Conservation (phyloP, 192 early-diverging fungal species). For the Linnemannia elongata region DNA sequence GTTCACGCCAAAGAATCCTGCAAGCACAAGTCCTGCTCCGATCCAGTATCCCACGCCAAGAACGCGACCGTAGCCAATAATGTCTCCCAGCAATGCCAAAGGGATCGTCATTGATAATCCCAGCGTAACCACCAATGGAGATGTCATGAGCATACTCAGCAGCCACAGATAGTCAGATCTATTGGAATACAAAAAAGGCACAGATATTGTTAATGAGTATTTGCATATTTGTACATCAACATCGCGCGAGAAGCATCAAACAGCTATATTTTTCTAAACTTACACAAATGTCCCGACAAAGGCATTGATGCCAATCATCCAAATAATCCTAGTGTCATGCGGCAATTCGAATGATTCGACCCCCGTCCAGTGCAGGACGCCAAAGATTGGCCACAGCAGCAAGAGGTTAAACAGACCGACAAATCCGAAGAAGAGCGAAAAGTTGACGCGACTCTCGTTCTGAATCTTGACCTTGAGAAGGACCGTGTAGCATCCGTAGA, state of each 20-base stretch:
- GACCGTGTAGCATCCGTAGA: slow-evolving; percentile 84
- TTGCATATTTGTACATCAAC: neutral
- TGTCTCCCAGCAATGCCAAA: slow-evolving; percentile 68
- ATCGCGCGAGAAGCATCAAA: neutral
- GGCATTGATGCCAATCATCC: slow-evolving; percentile 79
- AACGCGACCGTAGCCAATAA: slow-evolving; percentile 71
- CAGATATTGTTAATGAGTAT: neutral
- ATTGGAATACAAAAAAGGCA: neutral
- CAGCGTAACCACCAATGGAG: slow-evolving; percentile 83
- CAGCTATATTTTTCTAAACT: neutral
- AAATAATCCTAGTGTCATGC: slow-evolving; percentile 61
- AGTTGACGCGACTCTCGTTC: slow-evolving; percentile 76
- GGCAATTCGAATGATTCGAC: slow-evolving; percentile 79
- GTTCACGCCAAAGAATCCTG: slow-evolving; percentile 80
- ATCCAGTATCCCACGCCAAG: slow-evolving; percentile 70
- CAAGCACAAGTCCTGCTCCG: slow-evolving; percentile 75
- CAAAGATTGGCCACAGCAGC: slow-evolving; percentile 77
- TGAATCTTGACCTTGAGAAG: slow-evolving; percentile 78
- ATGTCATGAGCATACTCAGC: slow-evolving; percentile 82
- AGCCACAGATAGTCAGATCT: slow-evolving; percentile 89
- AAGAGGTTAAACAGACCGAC: slow-evolving; percentile 81
- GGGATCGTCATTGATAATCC: slow-evolving; percentile 81
- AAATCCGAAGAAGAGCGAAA: slow-evolving; percentile 85
- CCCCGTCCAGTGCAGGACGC: slow-evolving; percentile 69
- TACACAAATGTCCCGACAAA: slow-evolving; percentile 84